Conservation (phyloP, 2,329 filamentous ascomycete species). For the Pleomassaria siparia region DNA sequence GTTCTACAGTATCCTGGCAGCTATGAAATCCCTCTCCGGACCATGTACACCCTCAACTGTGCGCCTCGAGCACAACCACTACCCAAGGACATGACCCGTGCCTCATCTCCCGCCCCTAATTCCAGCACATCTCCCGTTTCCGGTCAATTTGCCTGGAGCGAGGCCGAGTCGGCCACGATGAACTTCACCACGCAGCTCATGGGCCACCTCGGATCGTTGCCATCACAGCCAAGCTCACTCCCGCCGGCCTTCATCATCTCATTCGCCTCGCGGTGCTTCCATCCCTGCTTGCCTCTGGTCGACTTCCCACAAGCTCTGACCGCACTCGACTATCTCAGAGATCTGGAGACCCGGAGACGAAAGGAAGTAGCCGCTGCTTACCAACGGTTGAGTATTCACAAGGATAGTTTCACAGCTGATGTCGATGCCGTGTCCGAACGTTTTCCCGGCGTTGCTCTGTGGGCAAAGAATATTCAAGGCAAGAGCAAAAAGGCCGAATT, state of each 20-base stretch:
- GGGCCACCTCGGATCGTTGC: slow-evolving; percentile 59
- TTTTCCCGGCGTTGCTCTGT: slow-evolving; percentile 57
- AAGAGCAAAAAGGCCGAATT: slow-evolving; percentile 41
- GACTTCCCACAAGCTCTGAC: slow-evolving; percentile 68
- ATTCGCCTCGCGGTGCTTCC: slow-evolving; percentile 63
- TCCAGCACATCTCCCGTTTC: slow-evolving; percentile 41
- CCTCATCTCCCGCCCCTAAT: slow-evolving; percentile 39
- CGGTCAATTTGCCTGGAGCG: slow-evolving; percentile 34
- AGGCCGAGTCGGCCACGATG: slow-evolving; percentile 43
- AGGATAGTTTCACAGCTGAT: slow-evolving; percentile 49
- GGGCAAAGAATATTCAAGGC: slow-evolving; percentile 55
- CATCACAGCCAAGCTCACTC: slow-evolving; percentile 62
- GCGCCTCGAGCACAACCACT: slow-evolving; percentile 51
- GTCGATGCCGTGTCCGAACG: slow-evolving; percentile 52
- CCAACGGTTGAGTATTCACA: slow-evolving; percentile 55
- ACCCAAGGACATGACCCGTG: slow-evolving; percentile 29
- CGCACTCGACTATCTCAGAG: slow-evolving; percentile 66
- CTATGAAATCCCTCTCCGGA: slow-evolving; percentile 67
- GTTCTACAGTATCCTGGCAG: slow-evolving; percentile 62
- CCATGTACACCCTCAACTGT: slow-evolving; percentile 68
- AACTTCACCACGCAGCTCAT: slow-evolving; percentile 55
- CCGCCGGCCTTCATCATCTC: slow-evolving; percentile 64
- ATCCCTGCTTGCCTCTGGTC: slow-evolving; percentile 57
- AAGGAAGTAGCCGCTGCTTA: slow-evolving; percentile 60
- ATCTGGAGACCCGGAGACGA: slow-evolving; percentile 61